A percentile compares a stretch with the other conserved stretches of the same genome.
phyloP scores from a whole-genome alignment of 768 basidiomycete genomes.

The Russula earlei region DNA sequence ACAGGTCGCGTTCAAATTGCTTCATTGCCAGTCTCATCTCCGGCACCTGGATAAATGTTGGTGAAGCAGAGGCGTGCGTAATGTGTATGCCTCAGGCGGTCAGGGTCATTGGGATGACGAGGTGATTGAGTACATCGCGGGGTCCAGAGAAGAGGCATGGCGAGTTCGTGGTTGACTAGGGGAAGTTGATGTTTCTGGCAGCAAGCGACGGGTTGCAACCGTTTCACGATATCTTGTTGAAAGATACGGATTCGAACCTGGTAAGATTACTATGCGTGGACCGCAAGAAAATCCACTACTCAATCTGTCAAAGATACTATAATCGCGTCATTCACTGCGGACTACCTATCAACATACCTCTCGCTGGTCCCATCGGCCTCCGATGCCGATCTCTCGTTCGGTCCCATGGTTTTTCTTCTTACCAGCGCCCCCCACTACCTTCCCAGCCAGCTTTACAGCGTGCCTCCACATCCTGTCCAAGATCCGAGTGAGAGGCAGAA shows the following conservation, averaged over 20 bases:
- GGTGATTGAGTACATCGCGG: too few relatives aligned
- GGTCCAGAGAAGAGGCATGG: too few relatives aligned
- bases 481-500: constrained; percentile 61
- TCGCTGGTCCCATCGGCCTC: constrained; percentile 62
- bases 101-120: constrained; percentile 70
- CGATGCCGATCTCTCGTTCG: constrained; percentile 72
- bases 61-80: constrained; percentile 67
- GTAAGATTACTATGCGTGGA: constrained; percentile 29
- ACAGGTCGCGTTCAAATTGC: too few relatives aligned
- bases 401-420: constrained; percentile 70
- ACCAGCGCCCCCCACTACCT: constrained; percentile 68
- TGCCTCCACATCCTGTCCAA: constrained; percentile 83
- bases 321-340: too few relatives aligned
- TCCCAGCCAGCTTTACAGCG: too few relatives aligned
- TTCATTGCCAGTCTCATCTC: constrained; percentile 63
- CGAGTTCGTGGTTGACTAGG: too few relatives aligned
- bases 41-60: constrained; percentile 64
- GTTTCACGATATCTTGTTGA: constrained; percentile 70
- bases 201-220: constrained; percentile 51
- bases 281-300: neutral
- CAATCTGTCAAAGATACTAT: too few relatives aligned
- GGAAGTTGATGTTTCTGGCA: constrained; percentile 55
- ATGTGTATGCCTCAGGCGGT: constrained; percentile 41
- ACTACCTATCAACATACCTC: too few relatives aligned
- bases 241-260: constrained; percentile 71